phyloP scores from a whole-genome alignment of 2,329 filamentous ascomycete species.

The Bertia moriformis region DNA sequence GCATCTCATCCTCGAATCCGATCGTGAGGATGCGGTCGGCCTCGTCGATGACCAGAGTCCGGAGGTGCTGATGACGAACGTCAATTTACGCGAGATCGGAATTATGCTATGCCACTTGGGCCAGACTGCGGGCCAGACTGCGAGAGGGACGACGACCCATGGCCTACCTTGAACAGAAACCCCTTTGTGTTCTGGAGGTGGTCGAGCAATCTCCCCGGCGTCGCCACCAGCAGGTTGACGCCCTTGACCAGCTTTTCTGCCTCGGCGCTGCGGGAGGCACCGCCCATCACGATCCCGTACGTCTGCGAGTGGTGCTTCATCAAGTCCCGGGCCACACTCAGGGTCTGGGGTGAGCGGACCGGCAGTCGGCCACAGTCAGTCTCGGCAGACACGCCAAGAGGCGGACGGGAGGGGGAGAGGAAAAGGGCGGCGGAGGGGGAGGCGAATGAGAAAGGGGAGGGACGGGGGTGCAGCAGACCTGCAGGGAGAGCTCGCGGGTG shows the following conservation, averaged over 20 bases:
- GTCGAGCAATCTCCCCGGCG: slow-evolving; percentile 80
- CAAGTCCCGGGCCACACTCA: slow-evolving; percentile 82
- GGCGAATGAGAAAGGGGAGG: too few species aligned
- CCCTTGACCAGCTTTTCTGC: slow-evolving; percentile 88
- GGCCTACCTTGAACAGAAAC: slow-evolving; percentile 35
- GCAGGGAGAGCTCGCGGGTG: slow-evolving; percentile 81
- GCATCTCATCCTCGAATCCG: slow-evolving; percentile 97
- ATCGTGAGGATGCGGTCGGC: slow-evolving; percentile 93
- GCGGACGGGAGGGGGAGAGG: too few species aligned
- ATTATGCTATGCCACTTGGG: too few species aligned
- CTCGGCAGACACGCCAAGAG: too few species aligned
- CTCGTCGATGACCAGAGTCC: slow-evolving; percentile 87
- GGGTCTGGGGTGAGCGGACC: too few species aligned
- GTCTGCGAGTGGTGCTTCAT: slow-evolving; percentile 86
- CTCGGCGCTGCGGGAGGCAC: slow-evolving; percentile 79
- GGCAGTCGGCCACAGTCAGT: too few species aligned
- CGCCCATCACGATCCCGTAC: slow-evolving; percentile 90
- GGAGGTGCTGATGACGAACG: slow-evolving; percentile 65
- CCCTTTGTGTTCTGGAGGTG: slow-evolving; percentile 83
- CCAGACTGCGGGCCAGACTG: too few species aligned
- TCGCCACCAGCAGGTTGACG: slow-evolving; percentile 87
- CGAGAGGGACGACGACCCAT: too few species aligned
- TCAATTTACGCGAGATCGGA: too few species aligned
- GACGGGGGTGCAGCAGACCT: too few species aligned
- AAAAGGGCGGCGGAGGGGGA: too few species aligned